These are phyloP conservation scores for Cutaneotrichosporon daszewskae DNA, from an alignment of 1,284 basidiomycete genomes.

Conservation along the genomic window DNA sequence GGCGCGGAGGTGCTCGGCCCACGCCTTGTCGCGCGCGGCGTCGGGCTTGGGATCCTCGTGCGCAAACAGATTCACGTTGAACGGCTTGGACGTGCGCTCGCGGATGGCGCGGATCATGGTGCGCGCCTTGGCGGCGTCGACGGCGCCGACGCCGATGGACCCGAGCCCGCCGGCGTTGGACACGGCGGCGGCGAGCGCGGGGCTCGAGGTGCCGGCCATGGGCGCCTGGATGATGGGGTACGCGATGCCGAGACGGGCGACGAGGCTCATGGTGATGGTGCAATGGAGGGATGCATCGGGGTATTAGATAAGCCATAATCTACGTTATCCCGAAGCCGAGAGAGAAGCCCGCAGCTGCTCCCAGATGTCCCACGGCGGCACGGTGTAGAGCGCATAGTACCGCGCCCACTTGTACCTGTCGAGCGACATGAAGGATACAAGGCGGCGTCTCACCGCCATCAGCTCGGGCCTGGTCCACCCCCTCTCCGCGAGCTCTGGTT, in stretches of 20 bases:
- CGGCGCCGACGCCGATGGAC: constrained; percentile 33
- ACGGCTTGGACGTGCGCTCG: constrained; percentile 20
- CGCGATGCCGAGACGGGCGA: constrained; percentile 20
- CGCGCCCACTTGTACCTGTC: no score
- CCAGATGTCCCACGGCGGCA: no score
- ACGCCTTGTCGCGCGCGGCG: constrained; percentile 10
- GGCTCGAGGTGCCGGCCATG: constrained; percentile 38
- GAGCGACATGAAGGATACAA: no score
- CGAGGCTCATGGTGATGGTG: constrained; percentile 1
- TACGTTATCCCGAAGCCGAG: no score
- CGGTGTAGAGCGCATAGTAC: no score
- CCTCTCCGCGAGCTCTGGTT: no score
- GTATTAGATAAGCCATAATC: no score
- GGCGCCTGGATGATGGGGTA: constrained; percentile 41
- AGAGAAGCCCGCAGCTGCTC: no score
- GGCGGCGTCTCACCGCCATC: no score
- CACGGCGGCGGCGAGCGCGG: constrained; percentile 35
- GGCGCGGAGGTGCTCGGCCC: constrained; percentile 23
- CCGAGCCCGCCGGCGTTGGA: constrained; percentile 39
- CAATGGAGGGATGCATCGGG: no score
- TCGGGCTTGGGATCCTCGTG: constrained; percentile 12
- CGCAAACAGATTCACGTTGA: constrained; percentile 40
- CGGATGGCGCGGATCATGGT: constrained; percentile 24
- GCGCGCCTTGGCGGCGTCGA: constrained; percentile 9
- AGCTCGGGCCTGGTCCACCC: no score